A percentile compares a stretch with the other conserved stretches of the same genome.
phyloP scores from a whole-genome alignment of 306 rosid species.

The Quercus mongolica region DNA sequence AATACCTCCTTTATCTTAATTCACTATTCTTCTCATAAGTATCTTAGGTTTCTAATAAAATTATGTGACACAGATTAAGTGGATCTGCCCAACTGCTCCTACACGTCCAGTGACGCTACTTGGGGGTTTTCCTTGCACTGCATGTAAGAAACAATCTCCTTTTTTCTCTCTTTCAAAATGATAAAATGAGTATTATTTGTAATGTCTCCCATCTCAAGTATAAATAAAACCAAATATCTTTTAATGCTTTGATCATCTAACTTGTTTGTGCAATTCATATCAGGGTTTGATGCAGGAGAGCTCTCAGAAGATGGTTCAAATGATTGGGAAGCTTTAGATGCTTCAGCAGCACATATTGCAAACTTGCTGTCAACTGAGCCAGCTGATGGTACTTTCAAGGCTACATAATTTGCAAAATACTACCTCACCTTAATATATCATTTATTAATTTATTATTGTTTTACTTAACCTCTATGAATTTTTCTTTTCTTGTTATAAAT shows the following conservation, averaged over 20 bases:
- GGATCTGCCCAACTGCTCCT: conserved; percentile 99
- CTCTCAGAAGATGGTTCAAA: conserved; percentile 90
- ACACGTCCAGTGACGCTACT: conserved; percentile 88
- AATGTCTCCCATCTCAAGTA: neutral
- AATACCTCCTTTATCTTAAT: neutral
- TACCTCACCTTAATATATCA: neutral
- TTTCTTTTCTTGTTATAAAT: too few species aligned
- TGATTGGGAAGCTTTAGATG: conserved; percentile 98
- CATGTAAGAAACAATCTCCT: conserved; percentile 53
- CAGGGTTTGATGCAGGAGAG: conserved; percentile 98
- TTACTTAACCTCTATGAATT: neutral
- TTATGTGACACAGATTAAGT: conserved; percentile 71
- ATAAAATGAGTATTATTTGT: neutral
- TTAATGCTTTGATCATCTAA: conserved; percentile 6
- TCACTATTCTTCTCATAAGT: neutral
- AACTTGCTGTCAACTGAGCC: conserved; percentile 95
- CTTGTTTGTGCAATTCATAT: conserved; percentile 13
- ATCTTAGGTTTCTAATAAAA: conserved; percentile 18
- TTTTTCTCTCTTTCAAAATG: neutral
- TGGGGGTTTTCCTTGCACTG: conserved; percentile 97
- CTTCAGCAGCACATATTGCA: conserved; percentile 90
- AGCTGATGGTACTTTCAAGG: conserved; percentile 66
- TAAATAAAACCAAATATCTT: neutral
- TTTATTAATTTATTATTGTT: neutral
- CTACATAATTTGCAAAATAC: neutral